phyloP scores from a whole-genome alignment of 2,329 filamentous ascomycete genomes.

The Metarhizium anisopliae region DNA sequence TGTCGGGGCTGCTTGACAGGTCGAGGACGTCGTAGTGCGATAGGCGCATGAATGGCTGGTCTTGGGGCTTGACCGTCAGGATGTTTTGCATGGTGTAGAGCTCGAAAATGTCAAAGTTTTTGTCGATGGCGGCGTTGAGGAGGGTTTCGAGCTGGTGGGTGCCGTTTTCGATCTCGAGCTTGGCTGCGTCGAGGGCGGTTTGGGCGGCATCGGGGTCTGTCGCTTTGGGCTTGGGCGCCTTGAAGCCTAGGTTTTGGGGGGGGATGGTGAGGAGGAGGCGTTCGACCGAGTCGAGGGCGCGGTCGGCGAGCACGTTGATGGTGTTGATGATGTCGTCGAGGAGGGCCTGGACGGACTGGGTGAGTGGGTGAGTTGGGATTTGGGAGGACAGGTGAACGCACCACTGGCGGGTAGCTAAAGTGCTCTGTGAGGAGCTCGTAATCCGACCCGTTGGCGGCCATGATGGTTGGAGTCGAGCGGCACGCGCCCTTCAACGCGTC shows the following conservation, averaged over 20 bases:
- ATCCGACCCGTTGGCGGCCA: conserved; percentile 34
- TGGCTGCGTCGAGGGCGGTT: conserved; percentile 30
- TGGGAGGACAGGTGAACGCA: conserved; percentile 34
- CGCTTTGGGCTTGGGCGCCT: conserved; percentile 23
- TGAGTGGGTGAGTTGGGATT: conserved; percentile 2
- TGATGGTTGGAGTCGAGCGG: conserved; percentile 9
- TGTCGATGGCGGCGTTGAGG: conserved; percentile 71
- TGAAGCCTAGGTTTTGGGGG: conserved; percentile 75
- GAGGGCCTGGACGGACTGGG: conserved; percentile 52
- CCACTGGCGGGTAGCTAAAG: conserved; percentile 86
- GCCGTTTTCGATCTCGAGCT: conserved; percentile 75
- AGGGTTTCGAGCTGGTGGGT: conserved; percentile 78
- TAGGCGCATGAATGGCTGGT: conserved; percentile 71
- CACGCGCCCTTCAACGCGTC: too few relatives aligned
- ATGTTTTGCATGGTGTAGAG: conserved; percentile 87
- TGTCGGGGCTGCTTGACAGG: conserved; percentile 23
- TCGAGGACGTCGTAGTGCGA: conserved; percentile 72
- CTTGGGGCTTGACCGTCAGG: conserved; percentile 57
- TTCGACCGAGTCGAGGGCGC: conserved; percentile 81
- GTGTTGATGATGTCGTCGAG: conserved; percentile 98
- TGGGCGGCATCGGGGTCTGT: conserved; percentile 7
- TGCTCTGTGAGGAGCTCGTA: conserved; percentile 83
- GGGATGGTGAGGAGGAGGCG: conserved; percentile 66
- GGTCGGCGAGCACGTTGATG: conserved; percentile 87
- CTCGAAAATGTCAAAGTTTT: conserved; percentile 78